Base-by-base conservation (phyloP, 148 eudicot species). In the Chenopodium quinoa region DNA sequence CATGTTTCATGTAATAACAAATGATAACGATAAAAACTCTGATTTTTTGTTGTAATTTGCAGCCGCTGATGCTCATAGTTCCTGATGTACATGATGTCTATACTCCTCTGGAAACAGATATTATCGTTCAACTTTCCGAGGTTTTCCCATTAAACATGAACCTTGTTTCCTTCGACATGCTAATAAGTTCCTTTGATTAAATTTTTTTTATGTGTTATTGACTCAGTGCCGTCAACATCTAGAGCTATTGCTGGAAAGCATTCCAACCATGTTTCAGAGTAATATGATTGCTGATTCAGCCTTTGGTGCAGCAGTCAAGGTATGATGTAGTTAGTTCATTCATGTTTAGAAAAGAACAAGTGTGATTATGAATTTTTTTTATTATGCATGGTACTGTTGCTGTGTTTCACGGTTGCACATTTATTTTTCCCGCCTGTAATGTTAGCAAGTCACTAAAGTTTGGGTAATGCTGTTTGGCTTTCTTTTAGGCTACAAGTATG, bases 21-120 rank as follows among this genome's bases (percentile, higher is more conserved):
- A 8, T 16, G 22, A n/a, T 29, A 32, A 32, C 17, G 13, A 60
- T 73, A 37, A 66, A 81, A 73, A 75, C 17, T 56, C 17, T 56
- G 5, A 12, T 56, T 17, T 71, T 27, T 37, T 77, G n/a, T 37
- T 7, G 31, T 78, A 29, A 67, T 82, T 74, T 84, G 88, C 94
- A 95, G 99, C 99, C 99, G 17, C 82, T 95, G 93, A 93, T 93
- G 99, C 99, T 95, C 65, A 90, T 95, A 80, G 97, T 95, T 82
- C 97, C 97, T 83, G 99, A 95, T 84, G 85, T 95, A 62, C 97
- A 93, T 82, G 99, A 93, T 80, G 99, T 95, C 78, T 95, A 93
- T 83, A 95, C 99, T 86, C 99, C 99, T 80, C 92, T 95, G 54
- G 90, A 93, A 86, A 89, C 90, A 50, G 99, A 95, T 90, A 88